A percentile compares a stretch with the other conserved stretches of the same genome.
These are phyloP conservation scores for Ophiostoma pallidulum DNA, from an alignment of 2,329 filamentous ascomycete species.

Conservation along the genomic window DNA sequence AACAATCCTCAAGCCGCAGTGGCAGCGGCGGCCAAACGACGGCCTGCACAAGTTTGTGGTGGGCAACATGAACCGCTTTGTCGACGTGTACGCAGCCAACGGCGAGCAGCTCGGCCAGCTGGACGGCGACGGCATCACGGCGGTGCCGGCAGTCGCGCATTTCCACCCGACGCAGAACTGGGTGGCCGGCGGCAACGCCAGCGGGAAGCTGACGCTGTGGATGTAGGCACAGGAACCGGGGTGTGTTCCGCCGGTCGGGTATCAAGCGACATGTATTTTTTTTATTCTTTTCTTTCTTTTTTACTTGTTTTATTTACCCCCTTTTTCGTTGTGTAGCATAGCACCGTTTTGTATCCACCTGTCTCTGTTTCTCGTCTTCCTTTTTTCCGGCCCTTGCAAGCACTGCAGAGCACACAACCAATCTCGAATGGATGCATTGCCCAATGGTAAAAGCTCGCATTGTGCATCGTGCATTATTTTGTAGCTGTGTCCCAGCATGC, in stretches of 20 bases:
- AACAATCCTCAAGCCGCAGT: constrained; percentile 72
- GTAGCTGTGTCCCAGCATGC: too few species aligned
- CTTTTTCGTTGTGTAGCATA: too few species aligned
- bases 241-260: too few species aligned
- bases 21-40: constrained; percentile 72
- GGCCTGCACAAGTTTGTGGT: constrained; percentile 82
- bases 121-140: constrained; percentile 82
- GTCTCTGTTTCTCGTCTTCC: too few species aligned
- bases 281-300: too few species aligned
- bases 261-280: too few species aligned
- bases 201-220: constrained; percentile 89
- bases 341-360: neutral
- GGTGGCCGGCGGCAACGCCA: constrained; percentile 86
- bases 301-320: too few species aligned
- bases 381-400: too few species aligned
- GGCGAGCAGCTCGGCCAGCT: constrained; percentile 85
- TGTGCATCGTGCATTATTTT: too few species aligned
- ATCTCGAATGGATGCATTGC: too few species aligned
- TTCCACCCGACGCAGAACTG: constrained; percentile 84
- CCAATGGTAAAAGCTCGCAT: too few species aligned
- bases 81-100: constrained; percentile 75
- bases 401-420: too few species aligned
- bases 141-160: constrained; percentile 84
- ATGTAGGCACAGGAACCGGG: constrained; percentile 47
- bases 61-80: constrained; percentile 95